Evolutionary conservation across 1,139 yeast species (phyloP).

Genomic region (Blastobotrys capitulatus): DNA sequence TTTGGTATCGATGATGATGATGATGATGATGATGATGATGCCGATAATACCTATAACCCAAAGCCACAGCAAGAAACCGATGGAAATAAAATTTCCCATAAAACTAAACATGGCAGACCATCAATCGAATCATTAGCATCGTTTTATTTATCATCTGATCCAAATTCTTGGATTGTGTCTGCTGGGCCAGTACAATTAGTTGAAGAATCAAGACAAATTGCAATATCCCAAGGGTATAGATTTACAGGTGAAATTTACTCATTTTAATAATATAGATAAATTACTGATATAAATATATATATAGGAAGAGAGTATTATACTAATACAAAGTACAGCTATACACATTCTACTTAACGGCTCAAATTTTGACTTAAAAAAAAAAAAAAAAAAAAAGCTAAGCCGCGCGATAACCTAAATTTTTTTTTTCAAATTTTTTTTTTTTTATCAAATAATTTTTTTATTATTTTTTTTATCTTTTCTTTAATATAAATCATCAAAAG

Average conservation of each 20-base stretch:
- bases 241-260: constrained; percentile 41
- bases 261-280: background rate
- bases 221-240: constrained; percentile 36
- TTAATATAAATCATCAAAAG: background rate
- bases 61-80: background rate
- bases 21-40: constrained; percentile 17
- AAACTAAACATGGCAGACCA: constrained; percentile 30
- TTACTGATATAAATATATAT: background rate
- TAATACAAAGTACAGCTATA: too few relatives aligned
- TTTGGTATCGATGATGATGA: constrained; percentile 17
- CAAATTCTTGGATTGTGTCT: constrained; percentile 50
- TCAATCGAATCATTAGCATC: constrained; percentile 8
- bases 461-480: too few relatives aligned
- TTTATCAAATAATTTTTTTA: too few relatives aligned
- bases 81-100: too few relatives aligned
- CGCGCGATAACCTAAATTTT: background rate
- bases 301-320: background rate
- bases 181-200: constrained; percentile 64
- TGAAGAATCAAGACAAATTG: constrained; percentile 42
- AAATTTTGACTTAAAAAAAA: too few relatives aligned
- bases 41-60: background rate
- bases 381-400: background rate
- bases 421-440: background rate
- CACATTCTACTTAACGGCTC: too few relatives aligned
- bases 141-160: background rate